Evolutionary conservation across 495 filamentous ascomycete genomes (phyloP).

Genomic region (Aspergillus indologenus): DNA sequence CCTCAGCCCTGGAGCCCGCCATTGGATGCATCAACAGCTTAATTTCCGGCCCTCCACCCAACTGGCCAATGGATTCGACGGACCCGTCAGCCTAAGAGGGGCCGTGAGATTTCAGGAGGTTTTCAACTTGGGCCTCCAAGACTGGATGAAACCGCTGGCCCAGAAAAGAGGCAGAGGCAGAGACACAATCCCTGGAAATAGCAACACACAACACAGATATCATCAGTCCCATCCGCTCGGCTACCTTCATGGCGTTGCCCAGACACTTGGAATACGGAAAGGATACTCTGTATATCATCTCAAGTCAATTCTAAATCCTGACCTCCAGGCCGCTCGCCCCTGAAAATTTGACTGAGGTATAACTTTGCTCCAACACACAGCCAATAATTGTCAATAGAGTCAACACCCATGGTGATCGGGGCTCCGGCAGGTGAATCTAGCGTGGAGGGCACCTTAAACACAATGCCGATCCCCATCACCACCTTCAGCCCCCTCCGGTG

Average conservation of each 20-base stretch:
- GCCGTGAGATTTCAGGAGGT: not conserved
- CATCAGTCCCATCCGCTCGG: too few species aligned
- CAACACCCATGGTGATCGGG: not conserved
- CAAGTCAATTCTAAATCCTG: too few species aligned
- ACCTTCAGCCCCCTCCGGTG: not conserved
- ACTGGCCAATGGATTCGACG: not conserved
- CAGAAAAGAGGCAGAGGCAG: not conserved
- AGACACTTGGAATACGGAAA: too few species aligned
- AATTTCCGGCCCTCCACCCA: slow-evolving; percentile 4
- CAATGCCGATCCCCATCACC: slow-evolving; percentile 1
- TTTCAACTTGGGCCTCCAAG: not conserved
- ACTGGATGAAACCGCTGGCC: too few species aligned
- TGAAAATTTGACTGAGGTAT: not conserved
- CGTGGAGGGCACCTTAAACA: not conserved
- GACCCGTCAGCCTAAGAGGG: not conserved
- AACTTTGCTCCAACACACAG: not conserved
- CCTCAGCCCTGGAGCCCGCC: not conserved
- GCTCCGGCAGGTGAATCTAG: not conserved
- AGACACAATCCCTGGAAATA: not conserved
- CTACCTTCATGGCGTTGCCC: too few species aligned
- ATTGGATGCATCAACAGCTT: slow-evolving; percentile 5
- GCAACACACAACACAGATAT: too few species aligned
- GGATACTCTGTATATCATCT: too few species aligned
- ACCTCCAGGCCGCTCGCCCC: not conserved
- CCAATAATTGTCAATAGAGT: slow-evolving; percentile 7